Percentiles rank a stretch among this genome's conserved stretches.
Evolutionary conservation across 257 asterid genomes (phyloP).

Genomic region (Rhazya stricta): DNA sequence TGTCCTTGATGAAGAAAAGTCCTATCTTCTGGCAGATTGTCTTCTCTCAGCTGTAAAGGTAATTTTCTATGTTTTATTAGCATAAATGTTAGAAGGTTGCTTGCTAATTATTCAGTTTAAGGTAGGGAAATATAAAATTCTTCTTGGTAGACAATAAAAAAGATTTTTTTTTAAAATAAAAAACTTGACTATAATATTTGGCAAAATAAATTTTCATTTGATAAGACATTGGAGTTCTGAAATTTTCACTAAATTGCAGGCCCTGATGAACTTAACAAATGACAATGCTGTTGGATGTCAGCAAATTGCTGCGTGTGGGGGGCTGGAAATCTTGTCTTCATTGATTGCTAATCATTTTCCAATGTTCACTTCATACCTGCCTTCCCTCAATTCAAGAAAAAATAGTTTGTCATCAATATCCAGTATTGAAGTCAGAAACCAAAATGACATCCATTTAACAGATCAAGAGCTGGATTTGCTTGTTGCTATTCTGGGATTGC

Average conservation of each 20-base stretch:
- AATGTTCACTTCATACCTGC: conserved; percentile 33
- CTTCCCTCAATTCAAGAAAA: conserved; percentile 24
- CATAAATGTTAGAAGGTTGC: not conserved
- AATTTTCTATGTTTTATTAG: conserved; percentile 7
- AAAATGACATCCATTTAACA: conserved; percentile 36
- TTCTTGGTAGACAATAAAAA: not conserved
- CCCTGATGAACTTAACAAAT: conserved; percentile 71
- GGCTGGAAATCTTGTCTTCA: conserved; percentile 60
- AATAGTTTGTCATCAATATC: conserved; percentile 30
- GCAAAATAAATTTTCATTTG: not conserved
- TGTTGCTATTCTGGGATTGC: conserved; percentile 79
- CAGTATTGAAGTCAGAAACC: conserved; percentile 26
- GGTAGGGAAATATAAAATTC: not conserved
- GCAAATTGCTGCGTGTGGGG: conserved; percentile 66
- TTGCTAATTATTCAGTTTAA: not conserved
- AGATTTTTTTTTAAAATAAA: too few species aligned
- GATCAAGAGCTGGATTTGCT: conserved; percentile 78
- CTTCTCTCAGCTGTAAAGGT: conserved; percentile 77
- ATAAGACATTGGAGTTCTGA: not conserved
- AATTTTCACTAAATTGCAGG: conserved; percentile 41
- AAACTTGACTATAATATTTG: not conserved
- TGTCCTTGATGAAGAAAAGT: conserved; percentile 34
- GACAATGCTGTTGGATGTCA: conserved; percentile 69
- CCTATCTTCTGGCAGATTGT: conserved; percentile 63
- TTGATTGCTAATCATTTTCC: conserved; percentile 64